Conservation (phyloP, 75 land plant genomes). For the Cryptomeria japonica region DNA sequence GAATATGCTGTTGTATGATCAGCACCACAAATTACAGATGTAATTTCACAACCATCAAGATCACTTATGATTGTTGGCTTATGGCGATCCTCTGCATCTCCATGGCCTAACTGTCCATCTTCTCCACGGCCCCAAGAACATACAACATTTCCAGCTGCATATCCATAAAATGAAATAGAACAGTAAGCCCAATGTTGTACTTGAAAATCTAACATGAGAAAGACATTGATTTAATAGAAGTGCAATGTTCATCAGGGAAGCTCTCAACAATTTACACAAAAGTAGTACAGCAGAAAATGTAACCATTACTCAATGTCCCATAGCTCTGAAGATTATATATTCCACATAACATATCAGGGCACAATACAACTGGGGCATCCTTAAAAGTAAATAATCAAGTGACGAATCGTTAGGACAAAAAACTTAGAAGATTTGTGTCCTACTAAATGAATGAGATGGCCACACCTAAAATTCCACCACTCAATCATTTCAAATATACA, state of each 20-base stretch:
- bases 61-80: slow-evolving; percentile 74
- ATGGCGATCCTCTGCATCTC: slow-evolving; percentile 89
- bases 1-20: slow-evolving; percentile 97
- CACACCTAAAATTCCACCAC: neutral
- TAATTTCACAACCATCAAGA: slow-evolving; percentile 61
- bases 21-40: slow-evolving; percentile 88
- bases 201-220: neutral
- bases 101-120: slow-evolving; percentile 98
- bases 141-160: slow-evolving; percentile 73
- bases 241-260: neutral
- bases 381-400: neutral
- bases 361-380: neutral
- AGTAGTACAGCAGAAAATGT: neutral
- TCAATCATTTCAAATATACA: neutral
- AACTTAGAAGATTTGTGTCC: neutral
- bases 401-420: neutral
- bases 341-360: neutral
- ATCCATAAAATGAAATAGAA: slow-evolving; percentile 9
- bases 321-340: neutral
- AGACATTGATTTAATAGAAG: neutral
- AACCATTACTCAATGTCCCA: neutral
- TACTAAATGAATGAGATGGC: neutral
- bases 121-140: slow-evolving; percentile 99
- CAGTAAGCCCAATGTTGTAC: neutral
- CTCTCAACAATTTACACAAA: neutral